These are phyloP conservation scores for Neurospora africana DNA, from an alignment of 495 filamentous ascomycete genomes.

Conservation along the genomic window DNA sequence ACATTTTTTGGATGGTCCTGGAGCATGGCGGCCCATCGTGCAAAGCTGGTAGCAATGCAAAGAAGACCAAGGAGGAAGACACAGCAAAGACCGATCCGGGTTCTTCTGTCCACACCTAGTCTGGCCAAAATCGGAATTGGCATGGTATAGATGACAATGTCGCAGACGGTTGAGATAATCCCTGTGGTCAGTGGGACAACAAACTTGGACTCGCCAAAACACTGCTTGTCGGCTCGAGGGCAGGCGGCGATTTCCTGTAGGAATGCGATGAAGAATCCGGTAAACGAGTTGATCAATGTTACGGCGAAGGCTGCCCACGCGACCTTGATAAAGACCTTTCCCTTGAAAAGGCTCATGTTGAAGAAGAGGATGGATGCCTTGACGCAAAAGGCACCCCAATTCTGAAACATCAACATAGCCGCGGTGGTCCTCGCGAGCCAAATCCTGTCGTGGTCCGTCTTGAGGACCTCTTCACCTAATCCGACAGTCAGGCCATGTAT, in stretches of 20 bases:
- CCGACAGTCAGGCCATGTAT: background rate
- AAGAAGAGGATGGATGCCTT: conserved; percentile 7
- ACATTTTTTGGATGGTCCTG: background rate
- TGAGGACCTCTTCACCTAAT: background rate
- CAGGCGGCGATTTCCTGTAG: background rate
- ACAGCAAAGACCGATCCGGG: conserved; percentile 1
- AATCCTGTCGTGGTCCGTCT: background rate
- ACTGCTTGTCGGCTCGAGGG: background rate
- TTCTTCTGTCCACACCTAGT: conserved; percentile 4
- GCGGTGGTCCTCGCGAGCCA: background rate
- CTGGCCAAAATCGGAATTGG: conserved; percentile 7
- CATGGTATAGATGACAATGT: conserved; percentile 10
- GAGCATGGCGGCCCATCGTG: background rate
- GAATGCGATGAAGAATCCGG: background rate
- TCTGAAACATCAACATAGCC: background rate
- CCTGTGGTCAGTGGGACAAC: conserved; percentile 4
- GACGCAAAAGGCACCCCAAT: background rate
- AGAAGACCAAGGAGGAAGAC: conserved; percentile 9
- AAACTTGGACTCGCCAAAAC: background rate
- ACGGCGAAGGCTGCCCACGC: conserved; percentile 2
- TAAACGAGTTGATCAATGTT: conserved; percentile 2
- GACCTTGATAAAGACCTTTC: background rate
- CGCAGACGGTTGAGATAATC: conserved; percentile 1
- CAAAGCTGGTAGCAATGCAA: background rate
- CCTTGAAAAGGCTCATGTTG: conserved; percentile 7